A percentile compares a stretch with the other conserved stretches of the same genome.
Conservation (phyloP, 106 monocot species). For the Gastrodia elata region DNA sequence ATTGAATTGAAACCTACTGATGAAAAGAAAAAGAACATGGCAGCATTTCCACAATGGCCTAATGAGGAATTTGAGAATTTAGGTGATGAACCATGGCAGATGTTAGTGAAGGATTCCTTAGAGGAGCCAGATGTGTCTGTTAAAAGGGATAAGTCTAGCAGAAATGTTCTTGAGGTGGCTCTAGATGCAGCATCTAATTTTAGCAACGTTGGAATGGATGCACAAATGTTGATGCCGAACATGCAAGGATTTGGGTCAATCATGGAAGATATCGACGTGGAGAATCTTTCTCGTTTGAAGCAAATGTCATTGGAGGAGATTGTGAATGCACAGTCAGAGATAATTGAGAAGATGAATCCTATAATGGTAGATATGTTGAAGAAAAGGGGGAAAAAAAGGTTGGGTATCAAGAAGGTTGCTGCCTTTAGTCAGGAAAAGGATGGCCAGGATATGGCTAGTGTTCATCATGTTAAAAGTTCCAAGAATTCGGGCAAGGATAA, state of each 20-base stretch:
- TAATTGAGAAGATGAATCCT: constrained; percentile 76
- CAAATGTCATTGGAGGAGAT: constrained; percentile 78
- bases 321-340: constrained; percentile 67
- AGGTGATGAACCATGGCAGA: too few relatives aligned
- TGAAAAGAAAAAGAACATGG: constrained; percentile 3
- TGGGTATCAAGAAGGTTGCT: constrained; percentile 17
- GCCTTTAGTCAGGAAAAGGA: constrained; percentile 10
- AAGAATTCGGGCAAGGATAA: neutral
- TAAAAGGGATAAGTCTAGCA: neutral
- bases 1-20: neutral
- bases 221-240: neutral
- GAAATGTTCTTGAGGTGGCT: neutral
- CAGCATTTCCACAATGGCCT: neutral
- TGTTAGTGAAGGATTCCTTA: neutral
- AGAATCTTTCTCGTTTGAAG: constrained; percentile 54
- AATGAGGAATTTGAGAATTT: neutral
- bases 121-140: neutral
- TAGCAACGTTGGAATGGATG: neutral
- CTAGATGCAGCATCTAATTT: neutral
- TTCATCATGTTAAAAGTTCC: neutral
- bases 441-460: neutral
- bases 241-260: constrained; percentile 11
- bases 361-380: constrained; percentile 60
- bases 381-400: constrained; percentile 48
- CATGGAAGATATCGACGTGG: constrained; percentile 55